Evolutionary conservation across 2,329 filamentous ascomycete genomes (phyloP).

Genomic region (Westerdykella sp.): DNA sequence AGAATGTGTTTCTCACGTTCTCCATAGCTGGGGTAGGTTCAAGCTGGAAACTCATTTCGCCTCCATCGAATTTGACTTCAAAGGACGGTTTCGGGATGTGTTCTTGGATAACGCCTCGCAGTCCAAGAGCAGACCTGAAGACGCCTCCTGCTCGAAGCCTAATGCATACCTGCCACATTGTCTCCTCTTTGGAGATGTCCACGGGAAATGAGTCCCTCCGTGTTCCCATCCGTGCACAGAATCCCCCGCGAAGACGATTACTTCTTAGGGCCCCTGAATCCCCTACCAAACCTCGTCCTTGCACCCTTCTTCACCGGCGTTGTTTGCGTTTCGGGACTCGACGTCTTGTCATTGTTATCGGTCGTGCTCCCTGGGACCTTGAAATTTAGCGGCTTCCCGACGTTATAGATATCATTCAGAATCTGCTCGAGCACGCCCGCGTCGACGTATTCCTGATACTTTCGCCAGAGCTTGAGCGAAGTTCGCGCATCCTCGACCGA

Average conservation of each 20-base stretch:
- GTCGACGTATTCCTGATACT: slow-evolving; percentile 83
- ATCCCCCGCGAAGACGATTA: neutral
- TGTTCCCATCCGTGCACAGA: too few relatives aligned
- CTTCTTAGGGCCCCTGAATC: slow-evolving; percentile 33
- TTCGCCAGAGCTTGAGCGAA: slow-evolving; percentile 80
- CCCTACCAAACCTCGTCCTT: slow-evolving; percentile 28
- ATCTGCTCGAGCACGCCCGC: slow-evolving; percentile 78
- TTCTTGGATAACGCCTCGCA: too few relatives aligned
- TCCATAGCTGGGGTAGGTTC: too few relatives aligned
- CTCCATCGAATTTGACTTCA: too few relatives aligned
- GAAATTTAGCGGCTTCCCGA: slow-evolving; percentile 51
- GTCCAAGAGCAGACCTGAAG: too few relatives aligned
- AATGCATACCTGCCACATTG: too few relatives aligned
- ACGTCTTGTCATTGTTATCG: slow-evolving; percentile 3
- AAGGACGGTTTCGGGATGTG: too few relatives aligned
- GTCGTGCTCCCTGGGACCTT: slow-evolving; percentile 27
- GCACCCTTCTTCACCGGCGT: slow-evolving; percentile 44
- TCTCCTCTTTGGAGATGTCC: too few relatives aligned
- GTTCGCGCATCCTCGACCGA: slow-evolving; percentile 92
- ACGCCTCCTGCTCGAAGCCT: too few relatives aligned
- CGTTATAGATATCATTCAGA: slow-evolving; percentile 75
- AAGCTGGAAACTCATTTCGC: too few relatives aligned
- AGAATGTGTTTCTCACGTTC: too few relatives aligned
- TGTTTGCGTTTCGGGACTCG: slow-evolving; percentile 15
- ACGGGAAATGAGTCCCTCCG: too few relatives aligned